A percentile compares a stretch with the other conserved stretches of the same genome.
Conservation (phyloP, 306 rosid species). For the Malus sieversii region DNA sequence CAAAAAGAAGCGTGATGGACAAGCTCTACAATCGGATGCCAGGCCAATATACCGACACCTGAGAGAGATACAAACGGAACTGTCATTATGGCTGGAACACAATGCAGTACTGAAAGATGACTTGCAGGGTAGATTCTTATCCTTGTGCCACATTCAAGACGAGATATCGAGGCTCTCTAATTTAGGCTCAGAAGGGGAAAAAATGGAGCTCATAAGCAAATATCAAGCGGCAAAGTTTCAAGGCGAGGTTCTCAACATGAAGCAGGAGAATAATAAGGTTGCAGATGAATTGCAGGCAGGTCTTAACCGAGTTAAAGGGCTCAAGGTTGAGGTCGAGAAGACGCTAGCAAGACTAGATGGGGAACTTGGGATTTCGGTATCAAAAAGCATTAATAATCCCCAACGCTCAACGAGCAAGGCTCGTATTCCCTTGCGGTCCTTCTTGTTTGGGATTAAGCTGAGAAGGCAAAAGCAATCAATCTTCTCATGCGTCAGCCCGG, state of each 20-base stretch:
- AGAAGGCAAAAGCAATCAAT: slow-evolving; percentile 56
- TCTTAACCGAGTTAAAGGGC: slow-evolving; percentile 37
- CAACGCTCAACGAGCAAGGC: slow-evolving; percentile 33
- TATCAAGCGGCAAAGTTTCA: slow-evolving; percentile 89
- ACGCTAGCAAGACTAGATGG: slow-evolving; percentile 41
- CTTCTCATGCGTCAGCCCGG: slow-evolving; percentile 46
- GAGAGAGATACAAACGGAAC: slow-evolving; percentile 73
- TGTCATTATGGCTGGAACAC: slow-evolving; percentile 74
- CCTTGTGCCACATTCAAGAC: slow-evolving; percentile 53
- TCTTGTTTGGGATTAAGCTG: slow-evolving; percentile 77
- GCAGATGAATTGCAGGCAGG: slow-evolving; percentile 54
- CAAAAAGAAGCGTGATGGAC: slow-evolving; percentile 22
- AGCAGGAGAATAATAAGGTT: slow-evolving; percentile 66
- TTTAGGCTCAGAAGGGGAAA: slow-evolving; percentile 20
- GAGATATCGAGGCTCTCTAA: slow-evolving; percentile 52
- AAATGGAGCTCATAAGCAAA: slow-evolving; percentile 29
- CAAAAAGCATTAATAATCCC: slow-evolving; percentile 4
- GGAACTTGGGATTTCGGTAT: slow-evolving; percentile 35
- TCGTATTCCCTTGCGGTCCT: slow-evolving; percentile 65
- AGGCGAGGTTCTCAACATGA: slow-evolving; percentile 86
- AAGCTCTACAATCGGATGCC: slow-evolving; percentile 38
- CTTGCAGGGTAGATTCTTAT: slow-evolving; percentile 45
- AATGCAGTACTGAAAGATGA: slow-evolving; percentile 62
- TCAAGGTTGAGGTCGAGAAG: slow-evolving; percentile 51
- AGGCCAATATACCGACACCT: slow-evolving; percentile 63